Conservation (phyloP, 805 yeast species). For the Kodamaea hsintzibuensis region DNA sequence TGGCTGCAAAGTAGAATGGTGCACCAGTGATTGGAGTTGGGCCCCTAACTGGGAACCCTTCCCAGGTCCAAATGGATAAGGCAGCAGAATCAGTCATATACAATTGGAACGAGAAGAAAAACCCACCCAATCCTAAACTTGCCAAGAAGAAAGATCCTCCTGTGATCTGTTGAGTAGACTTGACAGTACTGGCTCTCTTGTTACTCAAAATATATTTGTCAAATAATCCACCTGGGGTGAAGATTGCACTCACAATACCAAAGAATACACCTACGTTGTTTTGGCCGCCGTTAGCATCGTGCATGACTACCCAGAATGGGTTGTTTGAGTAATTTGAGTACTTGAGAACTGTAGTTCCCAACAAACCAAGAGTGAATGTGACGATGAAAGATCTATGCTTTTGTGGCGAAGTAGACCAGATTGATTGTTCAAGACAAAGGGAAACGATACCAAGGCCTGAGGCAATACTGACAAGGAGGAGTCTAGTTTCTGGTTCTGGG, state of each 20-base stretch:
- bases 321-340: conserved; percentile 80
- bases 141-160: conserved; percentile 52
- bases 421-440: conserved; percentile 53
- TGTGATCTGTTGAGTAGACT: conserved; percentile 11
- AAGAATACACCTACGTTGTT: conserved; percentile 66
- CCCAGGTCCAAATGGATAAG: conserved; percentile 94
- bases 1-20: conserved; percentile 57
- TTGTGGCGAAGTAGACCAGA: conserved; percentile 28
- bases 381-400: conserved; percentile 48
- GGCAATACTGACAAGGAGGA: conserved; percentile 67
- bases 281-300: conserved; percentile 81
- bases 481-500: conserved; percentile 66
- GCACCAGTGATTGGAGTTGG: conserved; percentile 90
- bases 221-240: conserved; percentile 43
- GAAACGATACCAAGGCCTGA: conserved; percentile 61
- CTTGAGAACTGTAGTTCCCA: conserved; percentile 72
- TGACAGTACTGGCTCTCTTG: neutral
- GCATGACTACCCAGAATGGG: conserved; percentile 96
- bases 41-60: conserved; percentile 83
- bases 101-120: conserved; percentile 70
- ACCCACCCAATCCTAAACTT: conserved; percentile 73
- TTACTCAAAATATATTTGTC: neutral
- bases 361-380: conserved; percentile 69
- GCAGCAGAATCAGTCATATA: conserved; percentile 83
- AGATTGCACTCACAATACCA: conserved; percentile 64